These are phyloP conservation scores for Clonostachys solani DNA, from an alignment of 2,329 filamentous ascomycete genomes.

Conservation along the genomic window DNA sequence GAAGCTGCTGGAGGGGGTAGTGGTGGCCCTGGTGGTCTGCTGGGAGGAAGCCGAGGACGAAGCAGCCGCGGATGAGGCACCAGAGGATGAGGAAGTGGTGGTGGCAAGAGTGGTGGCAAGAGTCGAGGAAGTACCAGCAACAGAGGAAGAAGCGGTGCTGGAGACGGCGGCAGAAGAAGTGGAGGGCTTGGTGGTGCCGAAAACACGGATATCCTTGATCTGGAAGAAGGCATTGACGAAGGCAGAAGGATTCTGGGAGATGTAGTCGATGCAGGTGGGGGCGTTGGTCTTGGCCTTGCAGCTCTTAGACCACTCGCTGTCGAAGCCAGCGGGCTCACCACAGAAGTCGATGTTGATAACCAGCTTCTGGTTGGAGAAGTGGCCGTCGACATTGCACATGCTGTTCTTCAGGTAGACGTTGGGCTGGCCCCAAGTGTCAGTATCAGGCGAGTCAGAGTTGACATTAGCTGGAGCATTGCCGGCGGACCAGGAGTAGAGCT, in stretches of 20 bases:
- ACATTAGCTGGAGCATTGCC: slow-evolving; percentile 15
- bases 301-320: slow-evolving; percentile 14
- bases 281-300: slow-evolving; percentile 16
- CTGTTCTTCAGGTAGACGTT: slow-evolving; percentile 52
- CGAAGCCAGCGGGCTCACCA: slow-evolving; percentile 59
- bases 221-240: slow-evolving; percentile 36
- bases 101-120: too few species aligned
- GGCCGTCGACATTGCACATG: slow-evolving; percentile 57
- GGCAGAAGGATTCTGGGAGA: slow-evolving; percentile 24
- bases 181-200: too few species aligned
- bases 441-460: slow-evolving; percentile 25
- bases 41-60: too few species aligned
- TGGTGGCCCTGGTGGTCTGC: neutral
- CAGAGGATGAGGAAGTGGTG: too few species aligned
- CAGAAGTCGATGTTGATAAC: slow-evolving; percentile 74
- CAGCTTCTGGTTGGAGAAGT: slow-evolving; percentile 65
- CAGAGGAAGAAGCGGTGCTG: too few species aligned
- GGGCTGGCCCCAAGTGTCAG: slow-evolving; percentile 61
- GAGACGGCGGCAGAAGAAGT: too few species aligned
- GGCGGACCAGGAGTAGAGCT: slow-evolving; percentile 33
- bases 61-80: too few species aligned
- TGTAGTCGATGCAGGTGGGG: slow-evolving; percentile 26
- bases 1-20: neutral
- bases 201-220: slow-evolving; percentile 32
- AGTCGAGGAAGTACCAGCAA: too few species aligned